A percentile compares a stretch with the other conserved stretches of the same genome.
Evolutionary conservation across 768 basidiomycete species (phyloP).

Genomic region (Peribolospora baueri): DNA sequence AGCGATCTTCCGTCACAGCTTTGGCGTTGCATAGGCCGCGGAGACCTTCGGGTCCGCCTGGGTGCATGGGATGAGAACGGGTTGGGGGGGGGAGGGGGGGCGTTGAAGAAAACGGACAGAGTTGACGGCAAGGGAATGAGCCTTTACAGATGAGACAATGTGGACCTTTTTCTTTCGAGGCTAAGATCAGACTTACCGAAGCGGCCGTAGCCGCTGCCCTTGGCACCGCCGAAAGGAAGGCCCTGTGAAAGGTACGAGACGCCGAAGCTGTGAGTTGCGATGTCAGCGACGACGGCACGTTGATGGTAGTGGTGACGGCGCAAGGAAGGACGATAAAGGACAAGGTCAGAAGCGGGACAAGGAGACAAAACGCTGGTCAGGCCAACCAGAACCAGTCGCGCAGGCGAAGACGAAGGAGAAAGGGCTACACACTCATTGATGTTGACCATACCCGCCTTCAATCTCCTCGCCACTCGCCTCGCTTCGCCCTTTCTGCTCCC

Average conservation of each 20-base stretch:
- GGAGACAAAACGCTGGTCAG: no score
- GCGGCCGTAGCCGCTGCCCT: conserved; percentile 74
- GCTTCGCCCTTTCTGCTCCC: conserved; percentile 12
- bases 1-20: conserved; percentile 61
- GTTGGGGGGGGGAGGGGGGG: no score
- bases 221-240: conserved; percentile 81
- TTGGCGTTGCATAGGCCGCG: conserved; percentile 70
- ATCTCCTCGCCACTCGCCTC: conserved; percentile 12
- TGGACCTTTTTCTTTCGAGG: not conserved
- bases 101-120: no score
- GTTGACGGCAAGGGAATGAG: not conserved
- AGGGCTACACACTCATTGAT: conserved; percentile 6
- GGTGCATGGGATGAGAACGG: not conserved
- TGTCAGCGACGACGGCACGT: conserved; percentile 4
- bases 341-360: no score
- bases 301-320: conserved; percentile 5
- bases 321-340: no score
- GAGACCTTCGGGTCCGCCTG: conserved; percentile 81
- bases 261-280: not conserved
- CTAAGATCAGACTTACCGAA: conserved; percentile 36
- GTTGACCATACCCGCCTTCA: conserved; percentile 17
- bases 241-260: conserved; percentile 41
- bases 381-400: not conserved
- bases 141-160: conserved; percentile 1
- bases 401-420: not conserved